Evolutionary conservation across 2,329 filamentous ascomycete genomes (phyloP).

Genomic region (Ascochyta fabae): DNA sequence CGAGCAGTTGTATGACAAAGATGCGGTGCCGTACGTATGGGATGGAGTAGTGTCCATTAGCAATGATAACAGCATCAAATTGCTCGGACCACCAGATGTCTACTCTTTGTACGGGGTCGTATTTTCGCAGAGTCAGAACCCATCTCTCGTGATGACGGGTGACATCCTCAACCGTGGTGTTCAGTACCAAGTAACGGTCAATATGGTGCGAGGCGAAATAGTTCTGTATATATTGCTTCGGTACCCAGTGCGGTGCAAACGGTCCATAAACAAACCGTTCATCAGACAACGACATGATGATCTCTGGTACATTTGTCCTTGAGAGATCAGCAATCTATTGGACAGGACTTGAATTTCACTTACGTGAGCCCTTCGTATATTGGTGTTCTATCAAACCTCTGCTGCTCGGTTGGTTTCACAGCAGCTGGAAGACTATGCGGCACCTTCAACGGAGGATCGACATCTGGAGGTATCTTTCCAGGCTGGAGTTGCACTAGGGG

Average conservation of each 20-base stretch:
- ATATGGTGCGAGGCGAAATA: slow-evolving; percentile 61
- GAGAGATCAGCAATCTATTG: neutral
- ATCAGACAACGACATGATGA: slow-evolving; percentile 65
- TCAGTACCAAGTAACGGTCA: slow-evolving; percentile 56
- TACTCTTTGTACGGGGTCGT: slow-evolving; percentile 52
- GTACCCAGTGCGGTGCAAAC: slow-evolving; percentile 62
- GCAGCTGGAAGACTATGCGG: slow-evolving; percentile 6
- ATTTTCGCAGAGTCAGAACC: slow-evolving; percentile 57
- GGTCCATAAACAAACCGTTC: slow-evolving; percentile 61
- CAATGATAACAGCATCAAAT: slow-evolving; percentile 52
- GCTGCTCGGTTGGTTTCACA: slow-evolving; percentile 49
- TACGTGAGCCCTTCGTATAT: slow-evolving; percentile 62
- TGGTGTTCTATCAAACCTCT: slow-evolving; percentile 58
- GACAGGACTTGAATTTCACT: slow-evolving; percentile 20
- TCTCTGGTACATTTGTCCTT: slow-evolving; percentile 63
- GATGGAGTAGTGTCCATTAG: slow-evolving; percentile 44
- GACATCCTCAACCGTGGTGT: slow-evolving; percentile 61
- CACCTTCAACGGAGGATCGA: slow-evolving; percentile 54
- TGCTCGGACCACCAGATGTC: slow-evolving; percentile 63
- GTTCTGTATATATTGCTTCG: slow-evolving; percentile 56
- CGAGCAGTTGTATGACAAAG: neutral
- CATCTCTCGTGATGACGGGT: slow-evolving; percentile 48
- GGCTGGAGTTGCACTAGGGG: slow-evolving; percentile 47
- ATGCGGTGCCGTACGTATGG: slow-evolving; percentile 46
- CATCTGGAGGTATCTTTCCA: slow-evolving; percentile 53